These are phyloP conservation scores for Polytrichum formosum DNA, from an alignment of 225 moss, liverwort and hornwort genomes.

Conservation along the genomic window DNA sequence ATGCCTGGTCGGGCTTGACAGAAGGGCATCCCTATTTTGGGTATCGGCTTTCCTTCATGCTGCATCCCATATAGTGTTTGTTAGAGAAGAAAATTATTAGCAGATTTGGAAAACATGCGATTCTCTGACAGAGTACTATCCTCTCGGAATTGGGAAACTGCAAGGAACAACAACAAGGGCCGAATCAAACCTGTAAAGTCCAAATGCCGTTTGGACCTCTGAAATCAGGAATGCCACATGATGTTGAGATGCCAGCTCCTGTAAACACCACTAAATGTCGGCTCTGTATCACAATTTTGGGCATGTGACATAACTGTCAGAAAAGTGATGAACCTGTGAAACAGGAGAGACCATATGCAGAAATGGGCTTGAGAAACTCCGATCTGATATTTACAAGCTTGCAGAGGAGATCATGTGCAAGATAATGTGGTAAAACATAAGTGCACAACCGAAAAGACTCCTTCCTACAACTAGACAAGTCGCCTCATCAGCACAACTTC, in stretches of 20 bases:
- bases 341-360: too few species aligned
- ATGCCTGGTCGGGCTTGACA: constrained; percentile 75
- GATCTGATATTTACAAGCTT: too few species aligned
- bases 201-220: constrained; percentile 87
- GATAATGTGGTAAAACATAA: too few species aligned
- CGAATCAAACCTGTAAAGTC: constrained; percentile 69
- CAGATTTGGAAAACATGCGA: background rate
- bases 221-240: constrained; percentile 84
- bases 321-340: too few species aligned
- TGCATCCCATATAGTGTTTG: constrained; percentile 15
- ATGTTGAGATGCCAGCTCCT: constrained; percentile 86
- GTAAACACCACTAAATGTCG: constrained; percentile 85
- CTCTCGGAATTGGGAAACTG: background rate
- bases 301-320: too few species aligned
- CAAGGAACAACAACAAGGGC: background rate
- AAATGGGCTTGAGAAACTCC: too few species aligned
- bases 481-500: too few species aligned
- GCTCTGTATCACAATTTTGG: constrained; percentile 44
- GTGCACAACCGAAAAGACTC: too few species aligned
- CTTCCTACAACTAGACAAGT: too few species aligned
- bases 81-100: too few species aligned
- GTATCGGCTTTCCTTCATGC: constrained; percentile 85
- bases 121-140: background rate
- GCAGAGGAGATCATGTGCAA: too few species aligned
- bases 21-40: constrained; percentile 79